Conservation (phyloP, 805 yeast species). For the Wickerhamomyces chaumierensis region DNA sequence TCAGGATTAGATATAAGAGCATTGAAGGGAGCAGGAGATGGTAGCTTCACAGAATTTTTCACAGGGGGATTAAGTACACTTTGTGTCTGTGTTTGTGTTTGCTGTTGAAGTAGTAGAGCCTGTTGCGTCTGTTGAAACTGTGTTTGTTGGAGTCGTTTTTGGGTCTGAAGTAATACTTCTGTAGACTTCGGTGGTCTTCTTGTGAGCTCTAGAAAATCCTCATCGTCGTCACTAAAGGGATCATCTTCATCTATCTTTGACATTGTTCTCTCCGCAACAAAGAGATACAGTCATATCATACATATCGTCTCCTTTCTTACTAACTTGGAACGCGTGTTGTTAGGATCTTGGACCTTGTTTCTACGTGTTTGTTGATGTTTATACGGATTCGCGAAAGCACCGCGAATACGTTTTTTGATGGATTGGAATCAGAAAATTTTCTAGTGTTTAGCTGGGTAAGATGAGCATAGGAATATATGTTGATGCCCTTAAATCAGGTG, state of each 20-base stretch:
- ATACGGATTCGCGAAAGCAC: no score
- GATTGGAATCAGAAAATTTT: neutral
- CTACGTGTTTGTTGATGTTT: neutral
- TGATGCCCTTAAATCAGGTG: no score
- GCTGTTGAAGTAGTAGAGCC: neutral
- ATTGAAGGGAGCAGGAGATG: neutral
- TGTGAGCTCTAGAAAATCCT: slow-evolving; percentile 36
- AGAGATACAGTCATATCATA: no score
- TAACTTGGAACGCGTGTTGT: no score
- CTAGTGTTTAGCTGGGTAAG: neutral
- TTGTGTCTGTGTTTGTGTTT: neutral
- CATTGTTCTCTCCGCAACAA: no score
- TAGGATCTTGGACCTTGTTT: no score
- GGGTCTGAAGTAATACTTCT: neutral
- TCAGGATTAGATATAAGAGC: neutral
- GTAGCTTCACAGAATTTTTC: no score
- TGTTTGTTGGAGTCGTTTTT: neutral
- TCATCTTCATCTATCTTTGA: slow-evolving; percentile 19
- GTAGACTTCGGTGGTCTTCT: slow-evolving; percentile 19
- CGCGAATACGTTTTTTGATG: neutral
- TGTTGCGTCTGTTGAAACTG: neutral
- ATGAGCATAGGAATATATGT: neutral
- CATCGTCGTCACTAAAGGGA: slow-evolving; percentile 27
- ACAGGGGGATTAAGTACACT: neutral
- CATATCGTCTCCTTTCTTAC: neutral